Percentiles rank a stretch among this genome's conserved stretches.
These are phyloP conservation scores for Proliferodiscus dingleyae DNA, from an alignment of 2,329 filamentous ascomycete genomes.

Conservation along the genomic window DNA sequence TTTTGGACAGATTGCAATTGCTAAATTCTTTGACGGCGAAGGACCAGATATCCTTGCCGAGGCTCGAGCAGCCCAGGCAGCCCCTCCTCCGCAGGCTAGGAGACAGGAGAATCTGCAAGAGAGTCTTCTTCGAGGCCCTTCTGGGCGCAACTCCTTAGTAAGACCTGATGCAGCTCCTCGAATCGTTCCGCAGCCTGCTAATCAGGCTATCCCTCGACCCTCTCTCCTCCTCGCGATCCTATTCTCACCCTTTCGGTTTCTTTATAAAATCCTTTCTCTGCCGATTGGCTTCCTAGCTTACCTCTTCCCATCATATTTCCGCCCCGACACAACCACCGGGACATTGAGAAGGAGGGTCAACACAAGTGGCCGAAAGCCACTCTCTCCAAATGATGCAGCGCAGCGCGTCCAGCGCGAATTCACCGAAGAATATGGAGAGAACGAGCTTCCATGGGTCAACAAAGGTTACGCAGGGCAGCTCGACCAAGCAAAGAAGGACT, in stretches of 20 bases:
- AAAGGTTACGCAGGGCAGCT: slow-evolving; percentile 88
- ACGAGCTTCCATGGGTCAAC: slow-evolving; percentile 73
- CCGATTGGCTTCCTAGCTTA: slow-evolving; percentile 49
- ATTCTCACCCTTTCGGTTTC: slow-evolving; percentile 74
- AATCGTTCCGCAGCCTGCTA: slow-evolving; percentile 70
- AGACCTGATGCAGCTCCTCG: slow-evolving; percentile 68
- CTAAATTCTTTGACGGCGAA: slow-evolving; percentile 97
- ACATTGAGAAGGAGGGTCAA: slow-evolving; percentile 49
- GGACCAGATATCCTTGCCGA: slow-evolving; percentile 76
- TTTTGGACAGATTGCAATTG: slow-evolving; percentile 72
- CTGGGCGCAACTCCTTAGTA: slow-evolving; percentile 30
- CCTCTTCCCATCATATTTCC: slow-evolving; percentile 64
- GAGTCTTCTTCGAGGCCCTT: slow-evolving; percentile 38
- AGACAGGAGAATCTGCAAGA: slow-evolving; percentile 72
- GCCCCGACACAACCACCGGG: slow-evolving; percentile 50
- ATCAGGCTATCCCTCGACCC: slow-evolving; percentile 61
- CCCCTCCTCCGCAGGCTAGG: slow-evolving; percentile 56
- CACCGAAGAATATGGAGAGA: slow-evolving; percentile 81
- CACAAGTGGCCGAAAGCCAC: slow-evolving; percentile 65
- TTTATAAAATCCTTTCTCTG: slow-evolving; percentile 66
- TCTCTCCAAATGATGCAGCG: slow-evolving; percentile 83
- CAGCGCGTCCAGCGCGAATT: slow-evolving; percentile 88
- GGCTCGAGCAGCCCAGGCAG: slow-evolving; percentile 58
- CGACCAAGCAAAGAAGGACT: slow-evolving; percentile 81
- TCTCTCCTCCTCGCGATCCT: slow-evolving; percentile 74